These are phyloP conservation scores for Escovopsis sp. DNA, from an alignment of 2,329 filamentous ascomycete genomes.

Conservation along the genomic window DNA sequence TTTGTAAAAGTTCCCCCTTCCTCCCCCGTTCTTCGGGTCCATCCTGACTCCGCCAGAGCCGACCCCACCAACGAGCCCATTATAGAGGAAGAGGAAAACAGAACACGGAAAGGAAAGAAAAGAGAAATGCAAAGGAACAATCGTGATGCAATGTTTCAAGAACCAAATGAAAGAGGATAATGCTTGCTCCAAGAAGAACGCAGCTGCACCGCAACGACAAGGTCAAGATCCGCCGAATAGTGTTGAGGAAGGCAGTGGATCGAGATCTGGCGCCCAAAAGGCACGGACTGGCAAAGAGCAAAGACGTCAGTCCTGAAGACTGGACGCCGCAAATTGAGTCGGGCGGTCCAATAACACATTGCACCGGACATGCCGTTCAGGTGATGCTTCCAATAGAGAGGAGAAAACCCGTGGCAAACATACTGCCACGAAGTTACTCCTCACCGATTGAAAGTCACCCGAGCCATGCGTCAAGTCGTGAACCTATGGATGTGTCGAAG, in stretches of 20 bases:
- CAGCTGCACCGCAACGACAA: slow-evolving; percentile 24
- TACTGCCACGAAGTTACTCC: slow-evolving; percentile 1
- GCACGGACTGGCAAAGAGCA: slow-evolving; percentile 4
- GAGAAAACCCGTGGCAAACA: slow-evolving; percentile 4
- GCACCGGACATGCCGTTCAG: slow-evolving; percentile 27
- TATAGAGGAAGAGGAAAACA: no score
- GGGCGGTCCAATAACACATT: slow-evolving; percentile 10
- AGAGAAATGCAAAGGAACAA: slow-evolving; percentile 8
- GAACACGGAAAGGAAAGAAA: slow-evolving; percentile 12
- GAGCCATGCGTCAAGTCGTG: slow-evolving; percentile 24
- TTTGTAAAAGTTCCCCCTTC: no score
- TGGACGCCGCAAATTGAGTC: slow-evolving; percentile 4
- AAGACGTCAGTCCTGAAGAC: slow-evolving; percentile 1
- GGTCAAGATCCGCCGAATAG: slow-evolving; percentile 4
- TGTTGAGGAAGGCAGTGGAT: not conserved
- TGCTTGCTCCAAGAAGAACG: slow-evolving; percentile 14
- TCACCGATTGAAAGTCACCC: slow-evolving; percentile 15
- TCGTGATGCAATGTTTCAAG: slow-evolving; percentile 8
- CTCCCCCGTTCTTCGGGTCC: no score
- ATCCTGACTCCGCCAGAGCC: slow-evolving; percentile 21
- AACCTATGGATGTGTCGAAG: slow-evolving; percentile 23
- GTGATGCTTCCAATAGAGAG: slow-evolving; percentile 9
- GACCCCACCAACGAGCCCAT: slow-evolving; percentile 12
- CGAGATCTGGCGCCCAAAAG: slow-evolving; percentile 4
- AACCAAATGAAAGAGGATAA: slow-evolving; percentile 16